Conservation (phyloP, 441 rosid genomes). For the Geranium incanum region DNA sequence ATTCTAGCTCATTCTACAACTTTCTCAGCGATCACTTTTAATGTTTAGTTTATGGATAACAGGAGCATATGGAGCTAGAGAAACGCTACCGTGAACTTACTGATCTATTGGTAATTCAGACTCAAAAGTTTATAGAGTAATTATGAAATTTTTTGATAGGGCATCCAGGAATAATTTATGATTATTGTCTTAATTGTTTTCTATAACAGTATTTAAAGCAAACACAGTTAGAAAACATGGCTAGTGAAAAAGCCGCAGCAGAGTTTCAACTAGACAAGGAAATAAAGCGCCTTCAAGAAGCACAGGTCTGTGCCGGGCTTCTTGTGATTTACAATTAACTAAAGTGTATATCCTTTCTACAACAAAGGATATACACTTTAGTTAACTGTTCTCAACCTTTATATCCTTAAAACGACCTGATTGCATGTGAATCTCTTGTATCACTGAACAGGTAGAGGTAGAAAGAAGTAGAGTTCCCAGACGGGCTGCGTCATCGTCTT, state of each 20-base stretch:
- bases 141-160: neutral
- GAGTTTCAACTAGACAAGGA: slow-evolving; percentile 98
- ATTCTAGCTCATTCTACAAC: slow-evolving; percentile 9
- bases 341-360: no score
- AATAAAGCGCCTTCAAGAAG: slow-evolving; percentile 74
- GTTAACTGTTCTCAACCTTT: slow-evolving; percentile 8
- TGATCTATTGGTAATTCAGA: slow-evolving; percentile 71
- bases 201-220: slow-evolving; percentile 81
- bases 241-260: slow-evolving; percentile 97
- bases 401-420: slow-evolving; percentile 11
- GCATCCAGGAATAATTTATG: neutral
- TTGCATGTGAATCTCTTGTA: slow-evolving; percentile 12
- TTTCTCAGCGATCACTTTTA: slow-evolving; percentile 21
- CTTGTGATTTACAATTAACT: slow-evolving; percentile 15
- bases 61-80: slow-evolving; percentile 99
- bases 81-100: slow-evolving; percentile 96
- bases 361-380: slow-evolving; percentile 5
- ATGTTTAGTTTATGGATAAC: slow-evolving; percentile 24
- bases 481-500: slow-evolving; percentile 52
- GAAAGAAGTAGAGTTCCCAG: slow-evolving; percentile 76
- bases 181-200: slow-evolving; percentile 15
- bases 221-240: slow-evolving; percentile 95
- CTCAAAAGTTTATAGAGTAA: slow-evolving; percentile 1
- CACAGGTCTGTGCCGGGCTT: slow-evolving; percentile 43
- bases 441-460: slow-evolving; percentile 60